Evolutionary conservation across 2,329 filamentous ascomycete species (phyloP), one percentile per base, ranked within the genome.

Genomic region (Paradendryphiella salina): DNA sequence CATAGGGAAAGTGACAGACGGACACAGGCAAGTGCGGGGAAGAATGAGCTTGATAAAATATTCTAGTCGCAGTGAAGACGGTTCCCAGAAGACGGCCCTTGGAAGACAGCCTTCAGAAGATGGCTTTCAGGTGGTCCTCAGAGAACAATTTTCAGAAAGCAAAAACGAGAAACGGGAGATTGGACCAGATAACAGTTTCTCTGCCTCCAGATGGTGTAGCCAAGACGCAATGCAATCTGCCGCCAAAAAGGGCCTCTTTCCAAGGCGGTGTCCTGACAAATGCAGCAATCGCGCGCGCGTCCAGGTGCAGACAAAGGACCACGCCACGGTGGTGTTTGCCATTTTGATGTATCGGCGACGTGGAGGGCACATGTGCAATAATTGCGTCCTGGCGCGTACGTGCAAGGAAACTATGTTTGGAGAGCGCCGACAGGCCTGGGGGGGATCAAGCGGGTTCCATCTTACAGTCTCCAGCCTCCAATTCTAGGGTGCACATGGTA

Each of bases 201-300:
- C 41, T 50, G 32, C 40, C 38, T 31, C 50, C 20, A 51, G 47
- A 56, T 26, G 29, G 57, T 61, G 50, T 48, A 38, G 31, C 46
- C 33, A 58, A 17, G 52, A 42, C 33, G 55, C 49, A 45, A 45
- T 54, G 54, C 57, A 51, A 38, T 14, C 35, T 37, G 38, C 50
- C 41, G 52, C 52, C 45, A 50, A 50, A 40, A 36, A 38, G 41
- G 43, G 45, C 49, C 49, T 48, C 47, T 35, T 36, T 34, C 34
- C 48, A 28, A 37, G 49, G 51, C 60, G 52, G 59, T 54, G 55
- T 56, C 47, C 13, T 7, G 20, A 46, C 44, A 47, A 39, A 45
- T 20, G 43, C 35, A 58, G 50, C 49, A 60, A 54, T 44, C 34
- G 31, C 23, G 17, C 11, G 46, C 37, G 38, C 45, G 21, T 26